Base-by-base conservation (phyloP, 805 yeast species). In the Candida railenensis region DNA sequence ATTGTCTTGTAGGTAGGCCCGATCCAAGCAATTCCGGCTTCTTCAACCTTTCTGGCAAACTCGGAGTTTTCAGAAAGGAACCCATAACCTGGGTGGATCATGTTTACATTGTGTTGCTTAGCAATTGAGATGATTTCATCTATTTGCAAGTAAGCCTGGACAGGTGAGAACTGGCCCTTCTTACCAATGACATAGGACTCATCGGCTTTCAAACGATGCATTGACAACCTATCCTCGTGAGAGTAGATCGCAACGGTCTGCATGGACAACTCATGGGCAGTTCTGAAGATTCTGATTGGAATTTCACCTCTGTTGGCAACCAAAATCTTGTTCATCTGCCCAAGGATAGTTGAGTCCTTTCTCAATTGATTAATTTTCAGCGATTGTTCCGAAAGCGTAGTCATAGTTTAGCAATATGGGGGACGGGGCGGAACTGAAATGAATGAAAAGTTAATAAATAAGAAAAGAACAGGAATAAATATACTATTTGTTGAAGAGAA, bases 211-310 rank as follows among this genome's bases (percentile, higher is more conserved):
- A 92, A 76, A 61, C 97, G 78, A 73, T 94, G 98, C 91, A 90
- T 89, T 11, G 96, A 86, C 59, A 92, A 76, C 52, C 96, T 77
- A 67, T 92, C 99, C 71, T 94, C 97, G 65, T 92, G 96, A 32
- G 97, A 90, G 69, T 90, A 92, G 62, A 92, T 86, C 40, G 98
- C 99, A 37, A 94, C 97, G 0, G 99, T 91, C 62, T 88, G 90
- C 96, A 94, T 89, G 19, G 96, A 87, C 61, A 92, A 77, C 70
- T 92, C 99, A 71, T 94, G 99, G 50, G 99, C 99, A 33, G 97
- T 85, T 72, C 99, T 82, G 72, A 92, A 92, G 65, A 92, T 91
- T 71, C 94, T 73, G 61, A 85, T 84, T 38, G 92, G 92, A 57
- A 86, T 86, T 67, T 87, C 92, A 58, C 92, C 94, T 72, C 94